A percentile compares a stretch with the other conserved stretches of the same genome.
These are phyloP conservation scores for Sisymbrium altissimum DNA, from an alignment of 345 rosid genomes.

Conservation along the genomic window DNA sequence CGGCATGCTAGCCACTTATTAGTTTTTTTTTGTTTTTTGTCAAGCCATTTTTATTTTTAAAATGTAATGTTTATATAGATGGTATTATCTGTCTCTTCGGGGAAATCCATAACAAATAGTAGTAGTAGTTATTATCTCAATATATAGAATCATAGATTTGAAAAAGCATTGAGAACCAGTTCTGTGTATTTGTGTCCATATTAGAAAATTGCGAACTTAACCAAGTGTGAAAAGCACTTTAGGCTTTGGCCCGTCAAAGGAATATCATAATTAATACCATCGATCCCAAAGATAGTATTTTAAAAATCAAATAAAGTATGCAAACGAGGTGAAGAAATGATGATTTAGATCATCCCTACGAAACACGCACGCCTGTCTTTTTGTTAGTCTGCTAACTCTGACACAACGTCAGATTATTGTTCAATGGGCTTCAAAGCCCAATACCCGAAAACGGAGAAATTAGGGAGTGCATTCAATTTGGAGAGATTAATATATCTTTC, in stretches of 20 bases:
- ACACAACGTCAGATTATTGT: neutral
- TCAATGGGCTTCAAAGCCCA: neutral
- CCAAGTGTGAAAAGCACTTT: conserved; percentile 19
- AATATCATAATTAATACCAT: neutral
- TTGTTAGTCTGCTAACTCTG: neutral
- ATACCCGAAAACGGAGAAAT: neutral
- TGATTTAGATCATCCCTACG: conserved; percentile 2
- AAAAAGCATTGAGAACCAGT: neutral
- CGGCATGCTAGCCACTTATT: neutral
- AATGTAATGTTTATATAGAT: neutral
- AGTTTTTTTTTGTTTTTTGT: neutral
- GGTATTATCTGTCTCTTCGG: neutral
- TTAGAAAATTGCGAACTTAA: neutral
- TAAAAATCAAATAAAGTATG: neutral
- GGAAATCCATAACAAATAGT: neutral
- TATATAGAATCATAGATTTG: too few relatives aligned
- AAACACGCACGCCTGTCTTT: conserved; percentile 16
- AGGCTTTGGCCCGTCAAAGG: neutral
- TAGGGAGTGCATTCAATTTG: too few relatives aligned
- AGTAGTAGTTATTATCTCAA: neutral
- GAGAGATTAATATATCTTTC: too few relatives aligned
- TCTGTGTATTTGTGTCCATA: neutral
- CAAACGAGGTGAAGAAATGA: neutral
- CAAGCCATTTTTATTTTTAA: neutral
- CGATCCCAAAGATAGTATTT: conserved; percentile 13